These are phyloP conservation scores for Spathaspora sp. DNA, from an alignment of 805 yeast species.

Conservation along the genomic window DNA sequence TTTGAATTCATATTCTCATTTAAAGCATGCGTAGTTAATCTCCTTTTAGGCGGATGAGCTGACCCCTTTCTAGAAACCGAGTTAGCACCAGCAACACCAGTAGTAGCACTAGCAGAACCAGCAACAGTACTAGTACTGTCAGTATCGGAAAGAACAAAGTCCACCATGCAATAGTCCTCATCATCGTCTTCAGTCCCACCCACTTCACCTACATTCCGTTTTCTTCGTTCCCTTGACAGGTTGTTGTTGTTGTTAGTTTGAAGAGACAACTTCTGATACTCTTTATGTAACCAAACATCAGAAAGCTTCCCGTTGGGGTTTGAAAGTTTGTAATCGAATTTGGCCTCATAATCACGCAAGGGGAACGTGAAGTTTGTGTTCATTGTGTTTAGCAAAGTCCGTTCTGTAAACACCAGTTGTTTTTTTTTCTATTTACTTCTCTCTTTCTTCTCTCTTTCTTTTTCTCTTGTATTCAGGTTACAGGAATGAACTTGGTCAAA, in stretches of 20 bases:
- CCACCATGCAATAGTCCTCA: conserved; percentile 8
- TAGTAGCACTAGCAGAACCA: conserved; percentile 8
- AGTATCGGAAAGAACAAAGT: conserved; percentile 31
- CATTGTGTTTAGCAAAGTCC: not conserved
- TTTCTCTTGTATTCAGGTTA: not conserved
- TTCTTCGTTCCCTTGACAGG: conserved; percentile 22
- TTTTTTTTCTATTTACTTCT: not conserved
- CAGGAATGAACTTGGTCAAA: not conserved
- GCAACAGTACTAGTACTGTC: conserved; percentile 23
- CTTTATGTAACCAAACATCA: conserved; percentile 28
- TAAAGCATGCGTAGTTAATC: conserved; percentile 17
- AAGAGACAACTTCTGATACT: conserved; percentile 23
- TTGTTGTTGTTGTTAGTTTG: conserved; percentile 3
- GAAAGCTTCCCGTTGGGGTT: conserved; percentile 30
- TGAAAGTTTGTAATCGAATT: conserved; percentile 26
- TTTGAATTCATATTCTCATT: conserved; percentile 3
- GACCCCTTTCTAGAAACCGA: conserved; percentile 13
- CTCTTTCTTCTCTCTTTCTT: too few species aligned
- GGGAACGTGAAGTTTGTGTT: conserved; percentile 18
- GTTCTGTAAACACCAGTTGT: not conserved
- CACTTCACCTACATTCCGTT: conserved; percentile 14
- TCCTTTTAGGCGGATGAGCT: conserved; percentile 37
- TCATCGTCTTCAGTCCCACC: conserved; percentile 14
- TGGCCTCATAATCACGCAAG: conserved; percentile 23
- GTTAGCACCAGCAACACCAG: conserved; percentile 4